Base-by-base conservation (phyloP, 345 rosid species). In the Pistacia vera region DNA sequence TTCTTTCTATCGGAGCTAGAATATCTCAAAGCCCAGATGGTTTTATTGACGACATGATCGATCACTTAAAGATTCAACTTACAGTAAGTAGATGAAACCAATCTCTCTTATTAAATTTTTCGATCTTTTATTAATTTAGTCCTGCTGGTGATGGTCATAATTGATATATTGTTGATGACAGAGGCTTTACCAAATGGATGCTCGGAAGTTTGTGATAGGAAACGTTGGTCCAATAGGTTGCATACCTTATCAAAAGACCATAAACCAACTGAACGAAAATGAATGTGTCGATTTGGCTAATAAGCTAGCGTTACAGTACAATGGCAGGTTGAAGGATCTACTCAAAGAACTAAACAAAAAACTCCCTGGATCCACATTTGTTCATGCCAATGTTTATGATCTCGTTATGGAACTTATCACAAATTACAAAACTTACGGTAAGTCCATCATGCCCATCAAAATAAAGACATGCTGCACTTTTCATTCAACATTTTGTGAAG, bases 171-270 rank as follows among this genome's bases (percentile, higher is more conserved):
- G 11, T 54, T 60, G 62, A 54, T 76, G 70, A 76, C 91, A 95
- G 99, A 89, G 99, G 71, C 86, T 95, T 12, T 95, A 95, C 78
- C 79, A 76, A 61, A 54, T 95, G 80, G 99, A 86, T 69, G 99
- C 90, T 38, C 75, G 98, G 68, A 95, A 95, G 76, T 95, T 95
- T 75, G 94, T 95, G 77, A 75, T 93, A 6, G 98, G 92, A 8
- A 95, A 95, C 44, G 98, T 93, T 0, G 99, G 93, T n/a, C 98
- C 99, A 0, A 88, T 95, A 9, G 98, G 98, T 1, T 95, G 99
- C 83, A 93, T 95, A 63, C 99, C 99, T 0, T 93, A 95, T 77
- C 98, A 95, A 73, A 91, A 85, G 78, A 91, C 96, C 0, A 83
- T 91, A 38, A 90, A 89, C 70, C 98, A 85, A 66, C 48, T 93